phyloP scores from a whole-genome alignment of 1,284 basidiomycete species.

The Pholiota adiposa region DNA sequence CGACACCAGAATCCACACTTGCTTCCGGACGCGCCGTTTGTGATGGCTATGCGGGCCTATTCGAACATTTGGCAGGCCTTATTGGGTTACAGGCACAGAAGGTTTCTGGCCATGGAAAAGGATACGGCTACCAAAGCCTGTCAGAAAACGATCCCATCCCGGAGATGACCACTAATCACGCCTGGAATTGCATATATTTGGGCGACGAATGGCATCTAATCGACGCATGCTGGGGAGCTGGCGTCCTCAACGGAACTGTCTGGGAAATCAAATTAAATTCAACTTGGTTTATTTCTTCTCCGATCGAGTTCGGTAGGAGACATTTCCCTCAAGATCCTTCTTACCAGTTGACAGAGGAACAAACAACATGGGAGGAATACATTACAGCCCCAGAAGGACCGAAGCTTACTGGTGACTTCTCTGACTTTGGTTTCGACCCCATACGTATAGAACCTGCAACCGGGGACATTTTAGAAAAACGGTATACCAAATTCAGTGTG shows the following conservation, averaged over 20 bases:
- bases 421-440: conserved; percentile 39
- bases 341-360: conserved; percentile 43
- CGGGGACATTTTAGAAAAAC: conserved; percentile 36
- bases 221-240: conserved; percentile 51
- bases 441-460: conserved; percentile 39
- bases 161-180: conserved; percentile 41
- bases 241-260: conserved; percentile 36
- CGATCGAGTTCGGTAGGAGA: conserved; percentile 42
- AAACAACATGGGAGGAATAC: conserved; percentile 46
- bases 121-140: conserved; percentile 41
- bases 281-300: conserved; percentile 43
- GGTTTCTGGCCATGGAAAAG: conserved; percentile 50
- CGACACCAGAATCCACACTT: conserved; percentile 41
- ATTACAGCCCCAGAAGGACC: conserved; percentile 43
- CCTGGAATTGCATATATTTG: conserved; percentile 49
- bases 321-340: conserved; percentile 47
- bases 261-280: conserved; percentile 40
- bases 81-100: conserved; percentile 43
- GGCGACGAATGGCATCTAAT: conserved; percentile 48
- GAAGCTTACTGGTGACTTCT: conserved; percentile 37
- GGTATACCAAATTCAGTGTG: conserved; percentile 39
- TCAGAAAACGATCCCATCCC: conserved; percentile 36
- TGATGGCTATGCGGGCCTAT: conserved; percentile 50
- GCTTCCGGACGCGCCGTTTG: conserved; percentile 48
- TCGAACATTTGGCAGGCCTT: conserved; percentile 38